phyloP scores from a whole-genome alignment of 805 yeast genomes.

The Hemisphaericaspora nanyangensis region DNA sequence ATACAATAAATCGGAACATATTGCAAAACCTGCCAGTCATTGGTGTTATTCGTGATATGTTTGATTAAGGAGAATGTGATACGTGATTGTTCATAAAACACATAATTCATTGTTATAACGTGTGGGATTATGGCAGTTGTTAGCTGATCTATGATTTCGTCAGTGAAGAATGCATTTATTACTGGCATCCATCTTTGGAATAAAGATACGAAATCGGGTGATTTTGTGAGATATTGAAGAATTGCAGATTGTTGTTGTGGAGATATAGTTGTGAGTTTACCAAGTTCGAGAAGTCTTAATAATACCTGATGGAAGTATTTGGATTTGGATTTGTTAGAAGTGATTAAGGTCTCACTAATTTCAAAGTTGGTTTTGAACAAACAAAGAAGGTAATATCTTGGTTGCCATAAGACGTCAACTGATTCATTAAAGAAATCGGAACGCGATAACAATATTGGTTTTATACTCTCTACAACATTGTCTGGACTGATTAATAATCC shows the following conservation, averaged over 20 bases:
- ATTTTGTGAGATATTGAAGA: conserved; percentile 10
- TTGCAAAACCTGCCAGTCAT: conserved; percentile 3
- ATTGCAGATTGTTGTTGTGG: conserved; percentile 8
- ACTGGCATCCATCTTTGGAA: conserved; percentile 57
- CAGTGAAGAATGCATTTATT: conserved; percentile 29
- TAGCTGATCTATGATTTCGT: conserved; percentile 23
- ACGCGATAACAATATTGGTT: conserved; percentile 7
- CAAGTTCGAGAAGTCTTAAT: conserved; percentile 51
- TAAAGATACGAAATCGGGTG: conserved; percentile 9
- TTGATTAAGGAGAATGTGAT: conserved; percentile 28
- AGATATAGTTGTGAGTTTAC: conserved; percentile 12
- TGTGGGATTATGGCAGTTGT: conserved; percentile 20
- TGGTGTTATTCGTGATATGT: conserved; percentile 11
- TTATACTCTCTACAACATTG: conserved; percentile 15
- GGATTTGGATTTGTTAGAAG: conserved; percentile 1
- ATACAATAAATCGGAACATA: conserved; percentile 50
- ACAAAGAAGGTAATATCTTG: conserved; percentile 46
- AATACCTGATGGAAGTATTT: conserved; percentile 29
- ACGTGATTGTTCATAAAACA: conserved; percentile 46
- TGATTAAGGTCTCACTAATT: conserved; percentile 10
- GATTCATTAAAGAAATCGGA: conserved; percentile 14
- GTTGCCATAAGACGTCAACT: conserved; percentile 35
- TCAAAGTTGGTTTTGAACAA: conserved; percentile 29
- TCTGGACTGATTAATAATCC: conserved; percentile 39
- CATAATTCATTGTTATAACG: conserved; percentile 23